Conservation (phyloP, 176 grass and related monocot species). For the Lolium perenne region DNA sequence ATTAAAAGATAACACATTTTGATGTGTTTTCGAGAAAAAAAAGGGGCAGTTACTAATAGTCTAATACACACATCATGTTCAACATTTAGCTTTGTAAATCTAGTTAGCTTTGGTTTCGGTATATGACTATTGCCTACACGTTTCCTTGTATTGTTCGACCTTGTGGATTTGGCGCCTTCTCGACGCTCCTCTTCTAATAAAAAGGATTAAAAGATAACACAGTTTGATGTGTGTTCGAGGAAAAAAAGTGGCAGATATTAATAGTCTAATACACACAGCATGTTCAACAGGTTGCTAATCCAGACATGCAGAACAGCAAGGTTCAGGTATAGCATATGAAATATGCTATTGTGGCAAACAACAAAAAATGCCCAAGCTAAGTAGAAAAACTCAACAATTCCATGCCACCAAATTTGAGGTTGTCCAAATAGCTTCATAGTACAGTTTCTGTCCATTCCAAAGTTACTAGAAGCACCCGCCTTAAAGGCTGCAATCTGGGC, state of each 20-base stretch:
- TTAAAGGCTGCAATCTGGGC: neutral
- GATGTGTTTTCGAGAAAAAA: neutral
- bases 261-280: neutral
- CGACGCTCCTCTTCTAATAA: neutral
- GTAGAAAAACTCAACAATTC: neutral
- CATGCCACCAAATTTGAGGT: neutral
- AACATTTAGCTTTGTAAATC: neutral
- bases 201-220: neutral
- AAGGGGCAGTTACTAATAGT: neutral
- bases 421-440: neutral
- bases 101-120: too few relatives aligned
- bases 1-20: neutral
- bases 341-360: neutral
- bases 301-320: neutral
- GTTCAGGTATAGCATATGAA: neutral
- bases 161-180: neutral
- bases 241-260: conserved; percentile 3
- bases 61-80: neutral
- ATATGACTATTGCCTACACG: too few relatives aligned
- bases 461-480: neutral
- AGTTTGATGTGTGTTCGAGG: neutral
- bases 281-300: conserved; percentile 17
- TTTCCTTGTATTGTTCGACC: neutral
- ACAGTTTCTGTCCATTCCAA: conserved; percentile 12
- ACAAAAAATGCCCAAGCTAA: neutral